Conservation (phyloP, 1,284 basidiomycete genomes). For the Tylopilus orsonianus region DNA sequence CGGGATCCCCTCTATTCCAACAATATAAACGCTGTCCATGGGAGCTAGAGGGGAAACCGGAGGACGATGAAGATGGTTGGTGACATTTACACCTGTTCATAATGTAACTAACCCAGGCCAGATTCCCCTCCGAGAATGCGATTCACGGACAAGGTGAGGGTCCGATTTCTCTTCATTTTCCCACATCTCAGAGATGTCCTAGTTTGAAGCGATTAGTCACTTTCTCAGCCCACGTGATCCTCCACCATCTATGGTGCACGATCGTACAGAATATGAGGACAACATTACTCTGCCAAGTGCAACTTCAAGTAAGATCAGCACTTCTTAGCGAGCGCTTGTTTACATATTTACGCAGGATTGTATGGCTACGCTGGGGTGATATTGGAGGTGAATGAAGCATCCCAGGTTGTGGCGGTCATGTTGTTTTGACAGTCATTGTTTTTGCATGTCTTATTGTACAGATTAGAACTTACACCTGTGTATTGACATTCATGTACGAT, state of each 20-base stretch:
- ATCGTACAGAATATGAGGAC: constrained; percentile 81
- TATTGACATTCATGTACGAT: constrained; percentile 4
- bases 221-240: constrained; percentile 68
- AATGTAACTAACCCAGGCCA: constrained; percentile 29
- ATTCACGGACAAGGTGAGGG: constrained; percentile 62
- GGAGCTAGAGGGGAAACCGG: constrained; percentile 72
- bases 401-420: constrained; percentile 72
- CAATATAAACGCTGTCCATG: constrained; percentile 87
- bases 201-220: constrained; percentile 76
- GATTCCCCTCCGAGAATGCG: constrained; percentile 67
- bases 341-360: constrained; percentile 45
- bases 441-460: constrained; percentile 1
- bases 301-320: constrained; percentile 59
- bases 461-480: constrained; percentile 1
- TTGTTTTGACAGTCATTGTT: constrained; percentile 50
- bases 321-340: constrained; percentile 19
- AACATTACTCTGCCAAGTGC: constrained; percentile 67
- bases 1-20: constrained; percentile 85
- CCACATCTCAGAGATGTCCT: background rate
- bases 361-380: constrained; percentile 83
- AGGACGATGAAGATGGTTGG: constrained; percentile 75
- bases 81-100: constrained; percentile 2
- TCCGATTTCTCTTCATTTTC: background rate
- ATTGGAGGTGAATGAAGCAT: constrained; percentile 75
- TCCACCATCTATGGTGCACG: constrained; percentile 82